Base-by-base conservation (phyloP, 352 stramenopile genomes). In the Pythium phragmiticola region DNA sequence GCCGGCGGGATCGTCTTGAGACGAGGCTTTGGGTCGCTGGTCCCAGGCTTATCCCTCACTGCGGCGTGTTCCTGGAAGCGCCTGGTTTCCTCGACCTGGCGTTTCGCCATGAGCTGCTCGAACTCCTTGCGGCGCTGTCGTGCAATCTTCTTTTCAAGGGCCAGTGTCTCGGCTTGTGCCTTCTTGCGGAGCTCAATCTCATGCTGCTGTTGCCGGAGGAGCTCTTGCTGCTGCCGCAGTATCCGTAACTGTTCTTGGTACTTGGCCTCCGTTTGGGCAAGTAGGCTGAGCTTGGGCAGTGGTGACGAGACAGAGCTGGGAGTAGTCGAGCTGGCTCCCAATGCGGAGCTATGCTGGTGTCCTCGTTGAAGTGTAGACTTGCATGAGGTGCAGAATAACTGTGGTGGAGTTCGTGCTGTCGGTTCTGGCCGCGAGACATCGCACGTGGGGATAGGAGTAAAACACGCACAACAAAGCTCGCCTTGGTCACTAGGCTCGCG, bases 221-320 rank as follows among this genome's bases (percentile, higher is more conserved):
- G 37, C 34, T 78, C 69, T 51, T 83, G 76, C 42, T 85, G 76
- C 34, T 66, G 58, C 1, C 72, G 64, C 12, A 89, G 61, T n/a
- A 80, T 28, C 47, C 75, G 53, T 6, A 89, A 57, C 55, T 89
- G 80, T 19, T 77, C 69, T 23, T 85, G 73, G 43, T 78, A 85
- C 60, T 81, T 80, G 26, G 75, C 77, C 48, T 89, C 76, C 2
- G 72, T 78, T 54, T 84, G 79, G 47, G 85, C 70, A 5, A 89
- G 69, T 14, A 74, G 50, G 51, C 68, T 80, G 21, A 87, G 63
- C 43, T 82, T 87, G 3, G 80, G 69, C 49, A 87, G 50, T 5
- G 76, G 59, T 2, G 59, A 65, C 19, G 49, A 23, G 1, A 59
- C 12, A 6, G 41, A 52, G 7, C 16, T 41, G 6, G 54, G 5